Percentiles rank a stretch among this genome's conserved stretches.
These are phyloP conservation scores for Fraxinus platypoda DNA, from an alignment of 305 asterid species.

Conservation along the genomic window DNA sequence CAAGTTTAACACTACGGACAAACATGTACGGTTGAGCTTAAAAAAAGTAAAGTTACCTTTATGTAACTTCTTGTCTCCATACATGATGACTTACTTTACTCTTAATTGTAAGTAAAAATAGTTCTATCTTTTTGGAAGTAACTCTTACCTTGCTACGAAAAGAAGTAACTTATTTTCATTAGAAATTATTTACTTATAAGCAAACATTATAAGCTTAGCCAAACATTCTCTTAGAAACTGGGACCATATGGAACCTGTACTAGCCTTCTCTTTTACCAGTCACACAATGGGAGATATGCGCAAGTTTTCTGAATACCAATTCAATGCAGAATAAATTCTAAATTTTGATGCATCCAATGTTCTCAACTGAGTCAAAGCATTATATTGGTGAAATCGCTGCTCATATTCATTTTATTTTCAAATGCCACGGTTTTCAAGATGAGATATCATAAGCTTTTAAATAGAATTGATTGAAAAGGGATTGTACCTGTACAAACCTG, in stretches of 20 bases:
- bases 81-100: background rate
- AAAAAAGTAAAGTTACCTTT: background rate
- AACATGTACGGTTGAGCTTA: background rate
- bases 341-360: background rate
- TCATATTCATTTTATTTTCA: background rate
- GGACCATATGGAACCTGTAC: background rate
- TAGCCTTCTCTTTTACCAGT: background rate
- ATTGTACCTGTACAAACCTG: conserved; percentile 75
- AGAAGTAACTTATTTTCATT: background rate
- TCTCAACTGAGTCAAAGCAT: background rate
- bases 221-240: background rate
- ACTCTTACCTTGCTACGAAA: background rate
- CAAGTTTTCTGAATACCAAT: conserved; percentile 5
- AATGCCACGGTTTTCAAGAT: conserved; percentile 13
- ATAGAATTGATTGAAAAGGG: conserved; percentile 15
- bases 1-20: background rate
- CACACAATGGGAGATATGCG: background rate
- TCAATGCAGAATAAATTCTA: conserved; percentile 11
- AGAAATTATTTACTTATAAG: background rate
- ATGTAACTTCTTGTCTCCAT: background rate
- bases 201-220: background rate
- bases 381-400: conserved; percentile 1
- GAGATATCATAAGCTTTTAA: conserved; percentile 7
- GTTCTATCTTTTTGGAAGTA: background rate
- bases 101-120: background rate